Percentiles rank a stretch among this genome's conserved stretches.
phyloP scores from a whole-genome alignment of 768 basidiomycete genomes.

The Rhizopogon vulgaris region DNA sequence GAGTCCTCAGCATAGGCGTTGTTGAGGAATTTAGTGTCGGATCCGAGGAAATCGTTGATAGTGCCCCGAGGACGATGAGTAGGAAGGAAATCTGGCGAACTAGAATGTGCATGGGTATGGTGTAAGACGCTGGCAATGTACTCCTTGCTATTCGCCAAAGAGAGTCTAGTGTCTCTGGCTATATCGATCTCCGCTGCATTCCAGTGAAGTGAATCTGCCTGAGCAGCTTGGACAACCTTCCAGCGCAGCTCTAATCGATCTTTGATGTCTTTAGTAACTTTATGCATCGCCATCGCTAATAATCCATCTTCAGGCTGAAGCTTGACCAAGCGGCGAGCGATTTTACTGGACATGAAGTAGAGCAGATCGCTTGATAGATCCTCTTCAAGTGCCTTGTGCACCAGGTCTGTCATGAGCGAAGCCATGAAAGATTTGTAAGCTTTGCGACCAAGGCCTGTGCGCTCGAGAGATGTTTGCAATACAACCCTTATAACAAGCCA shows the following conservation, averaged over 20 bases:
- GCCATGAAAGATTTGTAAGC: slow-evolving; percentile 45
- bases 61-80: slow-evolving; percentile 5
- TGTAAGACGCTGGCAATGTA: slow-evolving; percentile 22
- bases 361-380: slow-evolving; percentile 22
- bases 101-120: slow-evolving; percentile 4
- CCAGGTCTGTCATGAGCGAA: slow-evolving; percentile 28
- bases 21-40: slow-evolving; percentile 10
- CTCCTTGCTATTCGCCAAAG: slow-evolving; percentile 21
- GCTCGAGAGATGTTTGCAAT: slow-evolving; percentile 26
- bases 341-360: slow-evolving; percentile 21
- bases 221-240: slow-evolving; percentile 20
- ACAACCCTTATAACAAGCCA: slow-evolving; percentile 31
- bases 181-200: slow-evolving; percentile 20
- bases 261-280: slow-evolving; percentile 20
- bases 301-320: slow-evolving; percentile 17
- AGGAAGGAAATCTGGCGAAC: background rate
- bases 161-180: slow-evolving; percentile 24
- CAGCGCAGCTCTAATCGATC: slow-evolving; percentile 27
- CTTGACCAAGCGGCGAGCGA: slow-evolving; percentile 19
- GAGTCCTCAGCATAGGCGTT: slow-evolving; percentile 6
- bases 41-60: slow-evolving; percentile 13
- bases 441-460: slow-evolving; percentile 1
- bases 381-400: slow-evolving; percentile 12
- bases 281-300: slow-evolving; percentile 22
- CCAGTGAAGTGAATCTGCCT: slow-evolving; percentile 20